Conservation (phyloP, 2,329 filamentous ascomycete species). For the Colletotrichum abscissum region DNA sequence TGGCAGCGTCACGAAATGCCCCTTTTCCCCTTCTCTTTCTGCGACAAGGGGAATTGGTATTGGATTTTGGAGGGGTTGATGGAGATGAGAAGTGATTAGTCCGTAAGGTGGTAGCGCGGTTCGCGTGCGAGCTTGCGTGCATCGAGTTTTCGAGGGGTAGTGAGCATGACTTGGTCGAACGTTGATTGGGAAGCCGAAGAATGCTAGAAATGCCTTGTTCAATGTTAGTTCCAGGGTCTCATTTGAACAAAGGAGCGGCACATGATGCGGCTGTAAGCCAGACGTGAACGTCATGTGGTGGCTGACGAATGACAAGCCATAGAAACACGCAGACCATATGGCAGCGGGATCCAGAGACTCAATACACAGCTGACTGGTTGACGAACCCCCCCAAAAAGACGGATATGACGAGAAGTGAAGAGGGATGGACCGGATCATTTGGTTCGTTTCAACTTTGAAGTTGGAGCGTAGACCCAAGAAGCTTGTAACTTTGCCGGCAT, state of each 20-base stretch:
- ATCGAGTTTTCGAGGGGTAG: not conserved
- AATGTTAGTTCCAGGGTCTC: constrained; percentile 15
- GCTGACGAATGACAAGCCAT: constrained; percentile 22
- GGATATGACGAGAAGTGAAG: constrained; percentile 1
- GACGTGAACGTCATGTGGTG: constrained; percentile 32
- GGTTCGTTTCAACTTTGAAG: constrained; percentile 22
- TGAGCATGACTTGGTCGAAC: not conserved
- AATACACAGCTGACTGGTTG: constrained; percentile 16
- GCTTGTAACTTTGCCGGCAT: constrained; percentile 23
- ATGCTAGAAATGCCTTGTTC: not conserved
- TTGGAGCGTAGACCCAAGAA: not conserved
- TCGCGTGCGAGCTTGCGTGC: not conserved
- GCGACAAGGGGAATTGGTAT: not conserved
- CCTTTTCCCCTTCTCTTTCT: constrained; percentile 4
- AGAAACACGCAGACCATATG: not conserved
- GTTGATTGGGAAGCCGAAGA: not conserved
- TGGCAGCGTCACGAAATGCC: constrained; percentile 22
- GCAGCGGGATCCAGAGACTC: not conserved
- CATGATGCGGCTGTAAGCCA: constrained; percentile 31
- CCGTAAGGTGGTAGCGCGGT: not conserved
- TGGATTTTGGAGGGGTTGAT: constrained; percentile 18
- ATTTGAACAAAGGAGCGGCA: constrained; percentile 25
- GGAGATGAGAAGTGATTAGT: constrained; percentile 20
- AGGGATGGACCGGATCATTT: constrained; percentile 7
- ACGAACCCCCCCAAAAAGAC: not conserved